A percentile compares a stretch with the other conserved stretches of the same genome.
These are phyloP conservation scores for Kalaharituber pfeilii DNA, from an alignment of 2,329 filamentous ascomycete genomes.

Conservation along the genomic window DNA sequence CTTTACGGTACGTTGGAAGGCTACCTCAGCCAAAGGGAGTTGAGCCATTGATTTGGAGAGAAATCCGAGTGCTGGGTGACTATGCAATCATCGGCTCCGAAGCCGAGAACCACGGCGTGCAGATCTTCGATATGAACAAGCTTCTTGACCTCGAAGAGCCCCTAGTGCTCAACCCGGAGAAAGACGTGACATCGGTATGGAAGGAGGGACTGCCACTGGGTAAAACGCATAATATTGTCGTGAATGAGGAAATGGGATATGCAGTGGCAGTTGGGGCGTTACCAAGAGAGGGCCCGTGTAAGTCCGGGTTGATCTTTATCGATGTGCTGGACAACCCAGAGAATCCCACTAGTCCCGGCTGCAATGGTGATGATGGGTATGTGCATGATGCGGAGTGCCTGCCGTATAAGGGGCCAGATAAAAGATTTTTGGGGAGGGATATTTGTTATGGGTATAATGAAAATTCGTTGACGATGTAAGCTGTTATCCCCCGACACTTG, in stretches of 20 bases:
- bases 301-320: constrained; percentile 41
- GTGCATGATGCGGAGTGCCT: constrained; percentile 46
- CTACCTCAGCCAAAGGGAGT: constrained; percentile 17
- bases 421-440: constrained; percentile 18
- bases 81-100: constrained; percentile 31
- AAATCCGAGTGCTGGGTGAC: constrained; percentile 28
- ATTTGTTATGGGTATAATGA: constrained; percentile 24
- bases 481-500: not conserved
- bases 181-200: constrained; percentile 28
- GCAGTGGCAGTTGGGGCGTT: constrained; percentile 28
- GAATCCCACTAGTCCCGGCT: constrained; percentile 38
- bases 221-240: constrained; percentile 33
- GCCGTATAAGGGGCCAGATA: constrained; percentile 21
- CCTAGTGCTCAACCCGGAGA: constrained; percentile 27
- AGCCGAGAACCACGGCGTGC: constrained; percentile 37
- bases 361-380: constrained; percentile 39
- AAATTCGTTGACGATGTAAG: constrained; percentile 22
- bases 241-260: constrained; percentile 33
- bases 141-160: not conserved
- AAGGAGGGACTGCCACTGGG: constrained; percentile 13
- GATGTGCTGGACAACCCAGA: constrained; percentile 38
- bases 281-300: constrained; percentile 30
- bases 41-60: constrained; percentile 25
- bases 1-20: constrained; percentile 20
- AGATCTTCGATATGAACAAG: constrained; percentile 42